Base-by-base conservation (phyloP, 495 filamentous ascomycete genomes). In the Evansstolkia leycettana region DNA sequence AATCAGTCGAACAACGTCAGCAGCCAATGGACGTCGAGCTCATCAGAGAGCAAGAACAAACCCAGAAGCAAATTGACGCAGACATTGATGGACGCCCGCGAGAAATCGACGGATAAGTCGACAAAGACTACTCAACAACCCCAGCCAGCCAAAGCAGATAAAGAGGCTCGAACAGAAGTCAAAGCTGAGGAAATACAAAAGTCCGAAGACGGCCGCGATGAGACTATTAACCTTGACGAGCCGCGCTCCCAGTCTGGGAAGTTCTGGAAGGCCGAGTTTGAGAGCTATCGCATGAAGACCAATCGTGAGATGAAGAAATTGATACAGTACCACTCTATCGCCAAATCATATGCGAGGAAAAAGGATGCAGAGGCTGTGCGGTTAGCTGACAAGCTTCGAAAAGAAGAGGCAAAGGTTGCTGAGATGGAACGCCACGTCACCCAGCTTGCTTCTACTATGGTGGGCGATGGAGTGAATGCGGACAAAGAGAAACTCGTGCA, bases 231-330 rank as follows among this genome's bases (percentile, higher is more conserved):
- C 52, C 60, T 93, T 34, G 74, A 79, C 33, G 75, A 82, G 29
- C 87, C 90, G 3, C 74, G 76, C 27, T 92, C 86, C 2, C 73
- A 79, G 43, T 93, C 86, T 2, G 88, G 87, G 2, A 78, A 79
- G 51, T 94, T 89, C 56, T 98, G 90, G 90, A 96, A 96, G 53
- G 70, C 75, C 7, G 77, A 93, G 52, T 93, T 82, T 47, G 80
- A 92, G 38, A 74, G 69, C 38, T 88, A 95, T 50, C 77, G 89
- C 31, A 66, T 70, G 20, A 79, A 81, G 29, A 89, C 86, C n/a
- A 72, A 78, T 48, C 60, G 67, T 8, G 82, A 88, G 50, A 82
- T 89, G 55, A 78, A 79, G 50, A 81, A 73, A 39, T 70, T 90
- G 37, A 69, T 84, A 29, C 80, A 79, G 45, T 84, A 86, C 57